phyloP scores from a whole-genome alignment of 306 rosid genomes.

The Pyrus bretschneideri region DNA sequence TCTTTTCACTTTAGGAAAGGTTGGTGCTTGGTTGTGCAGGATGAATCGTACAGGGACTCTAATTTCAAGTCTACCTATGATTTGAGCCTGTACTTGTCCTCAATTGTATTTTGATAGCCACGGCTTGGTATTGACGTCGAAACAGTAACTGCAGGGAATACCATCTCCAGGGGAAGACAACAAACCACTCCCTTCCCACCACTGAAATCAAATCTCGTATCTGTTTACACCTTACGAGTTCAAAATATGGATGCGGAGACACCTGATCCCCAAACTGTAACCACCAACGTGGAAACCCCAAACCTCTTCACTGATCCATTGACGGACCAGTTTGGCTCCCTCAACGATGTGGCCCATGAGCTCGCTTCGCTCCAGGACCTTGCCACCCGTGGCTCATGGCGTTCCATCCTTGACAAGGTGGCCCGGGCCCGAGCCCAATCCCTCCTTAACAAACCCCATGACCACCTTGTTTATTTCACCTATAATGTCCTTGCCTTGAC shows the following conservation, averaged over 20 bases:
- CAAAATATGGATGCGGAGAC: slow-evolving; percentile 6
- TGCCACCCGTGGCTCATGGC: slow-evolving; percentile 89
- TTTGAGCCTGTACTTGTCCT: neutral
- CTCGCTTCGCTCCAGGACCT: slow-evolving; percentile 68
- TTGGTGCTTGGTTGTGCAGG: neutral
- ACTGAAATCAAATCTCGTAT: neutral
- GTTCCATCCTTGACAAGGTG: slow-evolving; percentile 74
- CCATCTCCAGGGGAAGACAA: neutral
- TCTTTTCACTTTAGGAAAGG: too few species aligned
- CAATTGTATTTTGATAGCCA: neutral
- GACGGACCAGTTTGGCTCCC: slow-evolving; percentile 28
- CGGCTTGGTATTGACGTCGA: neutral
- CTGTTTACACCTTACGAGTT: too few species aligned
- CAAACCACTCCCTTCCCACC: neutral
- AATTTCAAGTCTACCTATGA: neutral
- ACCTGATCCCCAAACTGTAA: slow-evolving; percentile 16
- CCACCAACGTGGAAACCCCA: slow-evolving; percentile 15
- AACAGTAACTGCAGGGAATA: neutral
- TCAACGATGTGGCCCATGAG: slow-evolving; percentile 56
- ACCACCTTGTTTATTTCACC: slow-evolving; percentile 75
- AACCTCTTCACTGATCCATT: slow-evolving; percentile 39
- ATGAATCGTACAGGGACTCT: neutral
- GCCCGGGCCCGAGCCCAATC: slow-evolving; percentile 68
- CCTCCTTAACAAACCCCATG: slow-evolving; percentile 65
- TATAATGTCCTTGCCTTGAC: slow-evolving; percentile 74